Base-by-base conservation (phyloP, 768 basidiomycete species). In the Austroboletus festivus region DNA sequence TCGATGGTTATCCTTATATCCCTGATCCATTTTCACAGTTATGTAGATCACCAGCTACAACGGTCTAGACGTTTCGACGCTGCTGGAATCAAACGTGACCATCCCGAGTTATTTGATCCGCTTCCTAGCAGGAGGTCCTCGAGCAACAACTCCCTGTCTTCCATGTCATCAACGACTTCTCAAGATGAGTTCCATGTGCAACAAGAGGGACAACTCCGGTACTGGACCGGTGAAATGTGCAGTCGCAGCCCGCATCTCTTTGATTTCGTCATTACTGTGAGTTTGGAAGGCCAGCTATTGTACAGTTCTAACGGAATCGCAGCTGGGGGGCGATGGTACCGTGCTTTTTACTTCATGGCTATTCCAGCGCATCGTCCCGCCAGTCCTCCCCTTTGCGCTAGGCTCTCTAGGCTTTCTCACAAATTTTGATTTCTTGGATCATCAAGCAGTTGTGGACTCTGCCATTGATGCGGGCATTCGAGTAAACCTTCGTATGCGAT, bases 281-380 rank as follows among this genome's bases (percentile, higher is more conserved):
- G 90, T 21, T 21, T 23, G 19, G 34, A 37, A 46, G 19, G 20
- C 28, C 22, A 43, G 37, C 13, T 44, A 44, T 33, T 24, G 9
- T 35, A n/a, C 33, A 33, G 11, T 20, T 30, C 53, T 64, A 26
- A 60, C 58, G 21, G 45, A 28, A 34, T 21, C 31, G 24, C 61
- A 97, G 94, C 85, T 98, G 52, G 96, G 96, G 40, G 96, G 96
- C 10, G 96, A 99, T 64, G 96, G 96, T 13, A 99, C 96, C 0
- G 94, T 98, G 3, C 80, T 99, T 15, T 99, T 97, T 72, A 96
- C 96, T 5, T 98, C 96, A 3, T 98, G 96, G 96, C 75, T 99
- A 26, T 99, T 99, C 74, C 96, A 99, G 67, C 84, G 85, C 45
- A 92, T 99, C 60, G 96, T 98, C 15, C 96, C 96, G n/a, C 96